Evolutionary conservation across 228 moss, liverwort and hornwort genomes (phyloP), one percentile per base, ranked within the genome.

Genomic region (Sphagnum magellanicum): DNA sequence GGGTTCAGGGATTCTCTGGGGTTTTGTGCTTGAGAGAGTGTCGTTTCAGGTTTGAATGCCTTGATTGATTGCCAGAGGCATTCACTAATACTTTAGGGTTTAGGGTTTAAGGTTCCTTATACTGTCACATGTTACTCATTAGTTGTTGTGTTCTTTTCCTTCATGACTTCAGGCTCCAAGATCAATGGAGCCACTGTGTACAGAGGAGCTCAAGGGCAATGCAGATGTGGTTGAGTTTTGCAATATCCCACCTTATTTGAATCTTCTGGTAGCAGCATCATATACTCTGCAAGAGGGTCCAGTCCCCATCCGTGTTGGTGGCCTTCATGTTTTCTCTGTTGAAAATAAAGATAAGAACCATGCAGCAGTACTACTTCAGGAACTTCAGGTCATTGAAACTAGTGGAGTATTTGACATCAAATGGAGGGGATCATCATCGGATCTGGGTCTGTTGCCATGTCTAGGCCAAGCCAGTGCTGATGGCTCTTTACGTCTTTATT

Each of bases 221-320:
- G 92, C 89, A 6, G 98, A 98, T 70, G 92, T 92, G 0, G 92
- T 89, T 5, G 98, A 98, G 64, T 98, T 93, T 63, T 98, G 98
- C 76, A 88, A 90, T 50, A 75, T 82, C 14, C 75, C 85, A 51
- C 73, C 76, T 0, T 84, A 85, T 61, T 16, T 59, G 65, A 76
- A 83, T 67, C 73, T 92, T n/a, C 64, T 98, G 49, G 92, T 81
- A 11, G 94, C 89, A 13, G 94, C 94, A 47, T 98, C 93, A 0
- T 98, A 98, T 70, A 94, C 90, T 12, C 79, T 94, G 10, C 71
- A 87, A 5, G 92, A 98, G 74, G 82, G 75, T 6, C 77, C 75
- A 0, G 68, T 50, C 9, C 81, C 82, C 0, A 70, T 60, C 53
- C 92, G 94, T n/a, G 70, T 93, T 0, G 98, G 98, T 6, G 91